Base-by-base conservation (phyloP, 2,329 filamentous ascomycete species). In the Knoxdaviesia proteae region DNA sequence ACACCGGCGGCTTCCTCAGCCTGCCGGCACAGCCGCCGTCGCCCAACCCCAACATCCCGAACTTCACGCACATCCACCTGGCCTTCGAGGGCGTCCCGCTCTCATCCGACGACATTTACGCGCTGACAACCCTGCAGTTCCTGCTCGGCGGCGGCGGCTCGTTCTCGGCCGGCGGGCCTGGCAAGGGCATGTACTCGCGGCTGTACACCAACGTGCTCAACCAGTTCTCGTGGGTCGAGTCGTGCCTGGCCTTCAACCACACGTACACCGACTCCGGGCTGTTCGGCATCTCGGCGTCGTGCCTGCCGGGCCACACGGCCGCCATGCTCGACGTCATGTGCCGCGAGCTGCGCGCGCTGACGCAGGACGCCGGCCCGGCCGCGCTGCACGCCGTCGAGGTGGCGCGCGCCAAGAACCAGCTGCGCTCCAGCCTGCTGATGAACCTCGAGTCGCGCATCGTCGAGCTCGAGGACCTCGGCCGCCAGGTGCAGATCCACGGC, bases 181-280 rank as follows among this genome's bases (percentile, higher is more conserved):
- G 90, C 42, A 98, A 98, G 66, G 90, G 90, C 58, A 98, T 98
- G 90, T 96, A 96, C 68, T 93, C 84, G 35, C 80, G 90, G 8
- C 74, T 98, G 6, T 98, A 94, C 68, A 96, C 87, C 48, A 94
- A 94, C 57, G 88, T 96, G 0, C 73, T 98, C 42, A 98, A 98
- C 65, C 87, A 96, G 62, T 79, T 94, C 62, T 84, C 82, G 51
- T 98, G 88, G 88, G 84, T 98, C 31, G 90, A 98, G 63, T 87
- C 77, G 47, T 96, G 90, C 62, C 71, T 93, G 42, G 81, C 88
- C 32, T 96, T 96, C 67, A 96, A 96, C 68, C 87, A 96, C 67
- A 84, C 82, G 39, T 98, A 98, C 69, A 90, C 84, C 0, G 90
- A 98, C 60, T 87, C 80, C 6, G 90, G 90, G 4, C 73, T 98